Percentiles rank a stretch among this genome's conserved stretches.
phyloP scores from a whole-genome alignment of 306 rosid genomes.

The Dryas drummondii region DNA sequence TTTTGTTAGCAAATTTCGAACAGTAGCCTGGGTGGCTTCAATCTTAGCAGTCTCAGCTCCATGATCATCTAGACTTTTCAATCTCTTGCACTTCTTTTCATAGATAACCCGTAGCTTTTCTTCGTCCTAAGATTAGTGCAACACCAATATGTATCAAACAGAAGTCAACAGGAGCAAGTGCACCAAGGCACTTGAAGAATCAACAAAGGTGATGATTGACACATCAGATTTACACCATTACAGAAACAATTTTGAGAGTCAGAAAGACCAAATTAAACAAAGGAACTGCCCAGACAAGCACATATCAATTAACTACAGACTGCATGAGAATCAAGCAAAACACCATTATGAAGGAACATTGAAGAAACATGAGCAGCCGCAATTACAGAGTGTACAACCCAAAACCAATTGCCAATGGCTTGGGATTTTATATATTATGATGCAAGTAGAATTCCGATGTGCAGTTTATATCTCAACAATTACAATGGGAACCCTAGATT shows the following conservation, averaged over 20 bases:
- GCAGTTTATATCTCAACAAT: no score
- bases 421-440: no score
- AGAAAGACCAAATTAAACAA: not conserved
- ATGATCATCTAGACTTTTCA: conserved; percentile 68
- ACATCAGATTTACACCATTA: no score
- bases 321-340: not conserved
- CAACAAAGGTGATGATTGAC: not conserved
- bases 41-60: conserved; percentile 90
- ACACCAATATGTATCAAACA: conserved; percentile 24
- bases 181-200: not conserved
- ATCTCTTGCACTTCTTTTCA: conserved; percentile 77
- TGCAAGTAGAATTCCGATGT: no score
- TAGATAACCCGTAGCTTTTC: conserved; percentile 77
- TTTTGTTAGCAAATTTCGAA: conserved; percentile 73
- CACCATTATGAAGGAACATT: not conserved
- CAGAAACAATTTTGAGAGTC: not conserved
- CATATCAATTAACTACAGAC: not conserved
- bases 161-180: conserved; percentile 13
- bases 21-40: conserved; percentile 74
- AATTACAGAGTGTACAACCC: no score
- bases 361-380: no score
- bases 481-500: no score
- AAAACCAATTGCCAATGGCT: no score
- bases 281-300: not conserved
- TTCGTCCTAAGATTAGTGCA: conserved; percentile 65